Percentiles rank a stretch among this genome's conserved stretches.
These are phyloP conservation scores for Sporisorium graminicola DNA, from an alignment of 1,284 basidiomycete species.

Conservation along the genomic window DNA sequence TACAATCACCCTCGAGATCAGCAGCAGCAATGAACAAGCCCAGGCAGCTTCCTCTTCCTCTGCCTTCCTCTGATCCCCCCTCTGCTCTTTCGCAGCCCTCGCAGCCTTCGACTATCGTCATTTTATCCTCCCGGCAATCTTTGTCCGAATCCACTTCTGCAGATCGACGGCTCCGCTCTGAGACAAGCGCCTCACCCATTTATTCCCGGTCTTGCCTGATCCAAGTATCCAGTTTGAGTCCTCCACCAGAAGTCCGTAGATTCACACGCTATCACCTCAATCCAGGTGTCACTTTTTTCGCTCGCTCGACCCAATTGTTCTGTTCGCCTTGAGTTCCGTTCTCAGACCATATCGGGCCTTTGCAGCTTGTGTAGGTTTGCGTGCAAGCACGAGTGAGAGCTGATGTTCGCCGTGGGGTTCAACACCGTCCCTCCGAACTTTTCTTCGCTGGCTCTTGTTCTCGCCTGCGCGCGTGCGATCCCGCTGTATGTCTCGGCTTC, in stretches of 20 bases:
- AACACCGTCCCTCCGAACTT: slow-evolving; percentile 7
- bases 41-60: not conserved
- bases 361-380: not conserved
- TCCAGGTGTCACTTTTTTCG: slow-evolving; percentile 3
- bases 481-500: slow-evolving; percentile 30
- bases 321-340: not conserved
- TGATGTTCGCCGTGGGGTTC: not conserved
- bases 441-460: not conserved
- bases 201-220: not conserved
- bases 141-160: not conserved
- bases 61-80: not conserved
- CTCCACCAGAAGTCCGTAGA: not conserved
- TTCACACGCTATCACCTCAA: not conserved
- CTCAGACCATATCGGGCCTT: not conserved
- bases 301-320: not conserved
- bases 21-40: not conserved
- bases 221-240: not conserved
- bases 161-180: slow-evolving; percentile 11
- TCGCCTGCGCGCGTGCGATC: slow-evolving; percentile 11
- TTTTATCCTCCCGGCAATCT: not conserved
- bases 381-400: not conserved
- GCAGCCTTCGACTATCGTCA: not conserved
- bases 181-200: slow-evolving; percentile 7
- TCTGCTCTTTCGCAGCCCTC: too few species aligned
- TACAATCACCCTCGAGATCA: not conserved